Evolutionary conservation across 768 basidiomycete species (phyloP).

Genomic region (Paxillus ammoniavirescens): DNA sequence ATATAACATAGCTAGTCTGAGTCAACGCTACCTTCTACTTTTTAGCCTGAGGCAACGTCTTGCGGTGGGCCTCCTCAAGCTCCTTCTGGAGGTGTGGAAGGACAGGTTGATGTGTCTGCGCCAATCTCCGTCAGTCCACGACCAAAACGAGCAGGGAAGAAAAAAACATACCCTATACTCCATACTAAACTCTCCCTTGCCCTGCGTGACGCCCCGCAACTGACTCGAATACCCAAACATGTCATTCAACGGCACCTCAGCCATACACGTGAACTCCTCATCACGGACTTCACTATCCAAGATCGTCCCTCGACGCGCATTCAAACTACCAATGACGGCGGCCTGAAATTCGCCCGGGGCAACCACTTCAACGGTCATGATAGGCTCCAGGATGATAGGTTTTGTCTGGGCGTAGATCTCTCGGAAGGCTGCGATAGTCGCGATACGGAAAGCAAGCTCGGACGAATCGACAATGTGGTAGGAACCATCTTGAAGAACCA

Average conservation of each 20-base stretch:
- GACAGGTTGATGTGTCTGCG: slow-evolving; percentile 76
- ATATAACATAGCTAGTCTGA: background rate
- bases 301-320: slow-evolving; percentile 89
- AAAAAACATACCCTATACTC: slow-evolving; percentile 61
- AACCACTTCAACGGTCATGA: slow-evolving; percentile 97
- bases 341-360: slow-evolving; percentile 97
- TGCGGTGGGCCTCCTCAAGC: slow-evolving; percentile 82
- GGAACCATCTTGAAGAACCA: slow-evolving; percentile 89
- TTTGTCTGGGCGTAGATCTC: slow-evolving; percentile 78
- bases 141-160: background rate
- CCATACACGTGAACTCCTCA: slow-evolving; percentile 90
- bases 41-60: slow-evolving; percentile 67
- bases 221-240: slow-evolving; percentile 98
- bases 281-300: slow-evolving; percentile 95
- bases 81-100: slow-evolving; percentile 86
- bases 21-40: slow-evolving; percentile 45
- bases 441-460: slow-evolving; percentile 91
- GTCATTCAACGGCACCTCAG: slow-evolving; percentile 93
- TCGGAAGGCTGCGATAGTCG: slow-evolving; percentile 88
- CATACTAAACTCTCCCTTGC: slow-evolving; percentile 90
- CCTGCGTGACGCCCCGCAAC: slow-evolving; percentile 91
- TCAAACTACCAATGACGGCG: slow-evolving; percentile 91
- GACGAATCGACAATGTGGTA: slow-evolving; percentile 95
- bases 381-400: slow-evolving; percentile 90
- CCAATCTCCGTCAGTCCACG: background rate